These are phyloP conservation scores for Xylaria scruposa DNA, from an alignment of 495 filamentous ascomycete species.

Conservation along the genomic window DNA sequence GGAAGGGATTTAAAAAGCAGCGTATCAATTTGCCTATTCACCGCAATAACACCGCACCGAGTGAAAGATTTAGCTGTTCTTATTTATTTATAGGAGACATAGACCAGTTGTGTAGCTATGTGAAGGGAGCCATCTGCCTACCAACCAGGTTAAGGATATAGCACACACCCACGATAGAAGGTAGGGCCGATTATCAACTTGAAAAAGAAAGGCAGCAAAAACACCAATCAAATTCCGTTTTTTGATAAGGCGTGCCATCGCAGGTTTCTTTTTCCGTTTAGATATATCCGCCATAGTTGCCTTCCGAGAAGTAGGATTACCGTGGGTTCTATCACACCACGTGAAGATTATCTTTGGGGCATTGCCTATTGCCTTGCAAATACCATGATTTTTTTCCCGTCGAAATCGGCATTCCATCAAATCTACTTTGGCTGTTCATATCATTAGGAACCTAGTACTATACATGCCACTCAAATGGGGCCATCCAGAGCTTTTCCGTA, in stretches of 20 bases:
- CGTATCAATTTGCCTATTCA: background rate
- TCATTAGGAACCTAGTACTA: background rate
- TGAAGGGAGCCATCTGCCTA: background rate
- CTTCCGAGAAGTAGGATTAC: background rate
- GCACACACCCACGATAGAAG: background rate
- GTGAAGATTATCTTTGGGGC: background rate
- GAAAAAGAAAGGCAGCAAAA: too few relatives aligned
- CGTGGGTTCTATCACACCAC: background rate
- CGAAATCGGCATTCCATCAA: background rate
- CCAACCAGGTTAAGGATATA: background rate
- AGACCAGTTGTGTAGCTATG: constrained; percentile 7
- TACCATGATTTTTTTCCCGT: background rate
- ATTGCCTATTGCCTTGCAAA: background rate
- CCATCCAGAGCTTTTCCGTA: background rate
- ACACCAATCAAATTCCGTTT: background rate
- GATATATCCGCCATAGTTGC: background rate
- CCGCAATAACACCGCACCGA: background rate
- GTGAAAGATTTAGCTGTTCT: background rate
- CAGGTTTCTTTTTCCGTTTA: background rate
- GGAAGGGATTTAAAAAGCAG: background rate
- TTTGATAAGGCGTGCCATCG: background rate
- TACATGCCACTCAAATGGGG: background rate
- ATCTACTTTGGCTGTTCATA: background rate
- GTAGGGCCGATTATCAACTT: background rate
- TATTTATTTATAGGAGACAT: background rate